Base-by-base conservation (phyloP, 2,329 filamentous ascomycete genomes). In the Penicillium sp. region DNA sequence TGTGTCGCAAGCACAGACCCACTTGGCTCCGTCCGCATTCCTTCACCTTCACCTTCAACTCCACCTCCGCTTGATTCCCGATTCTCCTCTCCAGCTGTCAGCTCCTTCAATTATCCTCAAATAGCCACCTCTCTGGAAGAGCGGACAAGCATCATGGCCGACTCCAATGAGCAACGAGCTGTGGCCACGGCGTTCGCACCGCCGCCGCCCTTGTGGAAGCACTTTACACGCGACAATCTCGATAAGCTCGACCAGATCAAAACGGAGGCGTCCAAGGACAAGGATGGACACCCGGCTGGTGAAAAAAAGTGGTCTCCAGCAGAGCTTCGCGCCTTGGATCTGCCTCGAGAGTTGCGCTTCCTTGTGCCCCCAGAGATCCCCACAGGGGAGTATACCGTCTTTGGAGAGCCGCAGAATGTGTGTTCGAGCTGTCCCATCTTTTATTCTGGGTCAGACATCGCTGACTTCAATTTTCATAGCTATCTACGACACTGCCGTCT, bases 191-290 rank as follows among this genome's bases (percentile, higher is more conserved):
- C 88, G 41, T 96, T 92, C 73, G 94, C 95, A 24, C 86, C 89
- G 54, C 95, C 95, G 27, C 95, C 95, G 27, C 88, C 89, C 0
- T 96, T 97, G 78, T 98, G 91, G 87, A 88, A 89, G 66, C 84
- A 90, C 73, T 98, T 98, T 77, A 96, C 91, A 0, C 75, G 86
- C 3, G 86, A 89, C 31, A 96, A 94, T 70, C 70, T 91, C 54
- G 77, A 85, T 14, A 86, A 85, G 50, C 77, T 90, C 24, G 76
- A 82, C 56, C 70, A 82, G 40, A 71, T 83, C 54, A 82, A 82
- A 64, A 75, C 75, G 24, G 72, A 78, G 43, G 66, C 70, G 4
- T 69, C 69, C 14, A 70, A 71, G 49, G 60, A 60, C 3, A 65
- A 68, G 31, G 64, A 72, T 35, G 66, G 74, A 37, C 69, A 74